A percentile compares a stretch with the other conserved stretches of the same genome.
Evolutionary conservation across 768 basidiomycete genomes (phyloP).

Genomic region (Auriscalpium orientale): DNA sequence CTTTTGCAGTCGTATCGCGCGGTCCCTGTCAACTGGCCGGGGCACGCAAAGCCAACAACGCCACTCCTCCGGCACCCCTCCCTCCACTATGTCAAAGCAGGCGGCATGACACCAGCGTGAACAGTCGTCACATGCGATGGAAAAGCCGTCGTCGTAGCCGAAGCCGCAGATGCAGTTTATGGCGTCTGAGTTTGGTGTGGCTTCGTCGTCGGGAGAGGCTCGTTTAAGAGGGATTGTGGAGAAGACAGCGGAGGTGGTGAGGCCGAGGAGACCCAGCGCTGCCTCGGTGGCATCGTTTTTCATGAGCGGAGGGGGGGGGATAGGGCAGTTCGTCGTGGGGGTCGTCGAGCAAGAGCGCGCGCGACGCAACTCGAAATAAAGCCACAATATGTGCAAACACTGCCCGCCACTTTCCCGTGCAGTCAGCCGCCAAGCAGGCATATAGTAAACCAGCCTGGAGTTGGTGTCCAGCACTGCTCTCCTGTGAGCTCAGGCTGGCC

Average conservation of each 20-base stretch:
- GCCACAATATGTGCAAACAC: too few species aligned
- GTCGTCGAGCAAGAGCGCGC: not conserved
- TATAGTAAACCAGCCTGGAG: too few species aligned
- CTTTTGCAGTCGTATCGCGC: conserved; percentile 39
- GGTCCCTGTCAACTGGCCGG: conserved; percentile 37
- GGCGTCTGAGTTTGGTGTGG: conserved; percentile 30
- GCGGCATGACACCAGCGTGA: conserved; percentile 78
- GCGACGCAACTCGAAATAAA: too few species aligned
- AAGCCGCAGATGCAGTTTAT: conserved; percentile 73
- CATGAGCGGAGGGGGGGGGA: conserved; percentile 21
- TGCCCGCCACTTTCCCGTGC: too few species aligned
- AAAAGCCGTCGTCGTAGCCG: conserved; percentile 73
- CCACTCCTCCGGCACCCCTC: conserved; percentile 66
- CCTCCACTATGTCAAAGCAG: conserved; percentile 60
- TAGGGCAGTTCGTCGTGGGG: not conserved
- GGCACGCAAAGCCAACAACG: conserved; percentile 65
- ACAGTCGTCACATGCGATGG: conserved; percentile 80
- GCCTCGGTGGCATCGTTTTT: conserved; percentile 53
- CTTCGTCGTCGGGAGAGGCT: conserved; percentile 16
- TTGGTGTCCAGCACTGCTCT: too few species aligned
- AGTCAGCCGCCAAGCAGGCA: too few species aligned
- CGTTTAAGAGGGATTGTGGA: conserved; percentile 38
- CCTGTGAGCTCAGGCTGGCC: too few species aligned
- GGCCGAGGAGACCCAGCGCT: conserved; percentile 48
- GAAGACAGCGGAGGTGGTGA: conserved; percentile 31